Conservation (phyloP, 2,329 filamentous ascomycete species). For the Colletotrichum simmondsii region DNA sequence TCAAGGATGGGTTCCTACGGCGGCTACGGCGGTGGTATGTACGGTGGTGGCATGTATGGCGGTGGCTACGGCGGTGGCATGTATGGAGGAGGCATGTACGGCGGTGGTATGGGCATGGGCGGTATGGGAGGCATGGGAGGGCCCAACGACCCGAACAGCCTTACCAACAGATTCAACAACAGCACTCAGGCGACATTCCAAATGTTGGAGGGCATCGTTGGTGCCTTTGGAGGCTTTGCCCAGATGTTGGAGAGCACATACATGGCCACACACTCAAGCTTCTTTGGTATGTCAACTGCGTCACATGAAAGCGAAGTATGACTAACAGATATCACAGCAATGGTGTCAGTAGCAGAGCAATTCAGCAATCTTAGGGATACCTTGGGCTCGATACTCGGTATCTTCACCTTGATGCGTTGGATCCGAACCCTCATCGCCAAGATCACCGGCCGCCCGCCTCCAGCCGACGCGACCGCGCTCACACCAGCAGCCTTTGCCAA, state of each 20-base stretch:
- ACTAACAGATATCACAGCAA: conserved; percentile 66
- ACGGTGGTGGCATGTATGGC: conserved; percentile 48
- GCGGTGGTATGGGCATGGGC: conserved; percentile 49
- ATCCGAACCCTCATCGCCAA: conserved; percentile 91
- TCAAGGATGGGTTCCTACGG: conserved; percentile 63
- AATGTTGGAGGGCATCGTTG: conserved; percentile 96
- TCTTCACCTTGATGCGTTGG: conserved; percentile 97
- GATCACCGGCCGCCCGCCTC: conserved; percentile 88
- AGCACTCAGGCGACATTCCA: conserved; percentile 97
- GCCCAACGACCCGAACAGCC: conserved; percentile 89
- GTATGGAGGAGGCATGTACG: conserved; percentile 49
- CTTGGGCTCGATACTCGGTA: conserved; percentile 90
- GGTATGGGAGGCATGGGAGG: conserved; percentile 61
- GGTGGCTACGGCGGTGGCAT: conserved; percentile 49
- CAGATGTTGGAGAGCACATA: conserved; percentile 99
- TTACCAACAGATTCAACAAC: conserved; percentile 95
- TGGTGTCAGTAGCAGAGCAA: conserved; percentile 98
- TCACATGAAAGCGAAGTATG: background rate
- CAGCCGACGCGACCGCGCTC: conserved; percentile 85
- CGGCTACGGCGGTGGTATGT: conserved; percentile 51
- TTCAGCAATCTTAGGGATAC: conserved; percentile 94
- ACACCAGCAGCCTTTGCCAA: conserved; percentile 92
- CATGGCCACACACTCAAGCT: conserved; percentile 98
- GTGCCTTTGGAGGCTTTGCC: conserved; percentile 95
- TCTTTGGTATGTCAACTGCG: conserved; percentile 79